Conservation (phyloP, 2,329 filamentous ascomycete genomes). For the Pseudohalonectria lignicola region DNA sequence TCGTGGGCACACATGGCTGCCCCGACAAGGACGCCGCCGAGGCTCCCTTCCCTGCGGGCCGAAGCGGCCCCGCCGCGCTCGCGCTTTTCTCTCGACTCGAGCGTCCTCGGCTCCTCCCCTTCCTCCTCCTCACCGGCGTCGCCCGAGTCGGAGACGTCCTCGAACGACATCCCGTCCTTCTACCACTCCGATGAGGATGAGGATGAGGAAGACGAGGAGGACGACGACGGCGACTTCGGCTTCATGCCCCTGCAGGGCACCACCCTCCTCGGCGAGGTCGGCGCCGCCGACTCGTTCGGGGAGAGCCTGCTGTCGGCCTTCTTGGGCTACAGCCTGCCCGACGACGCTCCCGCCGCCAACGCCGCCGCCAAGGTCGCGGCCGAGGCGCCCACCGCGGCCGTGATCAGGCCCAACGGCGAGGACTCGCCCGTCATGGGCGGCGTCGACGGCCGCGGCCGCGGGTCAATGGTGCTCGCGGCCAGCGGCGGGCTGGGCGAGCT, state of each 20-base stretch:
- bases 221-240: slow-evolving; percentile 23
- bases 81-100: slow-evolving; percentile 17
- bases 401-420: background rate
- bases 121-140: slow-evolving; percentile 20
- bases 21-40: slow-evolving; percentile 5
- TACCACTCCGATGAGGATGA: slow-evolving; percentile 28
- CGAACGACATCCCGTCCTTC: slow-evolving; percentile 31
- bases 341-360: background rate
- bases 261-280: slow-evolving; percentile 5
- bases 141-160: slow-evolving; percentile 18
- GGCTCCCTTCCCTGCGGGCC: slow-evolving; percentile 1
- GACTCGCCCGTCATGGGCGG: slow-evolving; percentile 4
- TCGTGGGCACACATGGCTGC: too few relatives aligned
- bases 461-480: slow-evolving; percentile 14
- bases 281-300: slow-evolving; percentile 9
- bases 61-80: slow-evolving; percentile 8
- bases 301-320: slow-evolving; percentile 15
- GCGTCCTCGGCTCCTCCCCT: slow-evolving; percentile 21
- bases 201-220: slow-evolving; percentile 28
- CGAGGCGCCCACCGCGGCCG: background rate
- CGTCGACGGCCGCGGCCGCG: slow-evolving; percentile 10
- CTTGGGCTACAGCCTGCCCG: slow-evolving; percentile 37
- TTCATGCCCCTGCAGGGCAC: slow-evolving; percentile 12
- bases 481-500: slow-evolving; percentile 23
- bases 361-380: background rate